phyloP scores from a whole-genome alignment of 306 rosid genomes.

The Rosa lucieae region DNA sequence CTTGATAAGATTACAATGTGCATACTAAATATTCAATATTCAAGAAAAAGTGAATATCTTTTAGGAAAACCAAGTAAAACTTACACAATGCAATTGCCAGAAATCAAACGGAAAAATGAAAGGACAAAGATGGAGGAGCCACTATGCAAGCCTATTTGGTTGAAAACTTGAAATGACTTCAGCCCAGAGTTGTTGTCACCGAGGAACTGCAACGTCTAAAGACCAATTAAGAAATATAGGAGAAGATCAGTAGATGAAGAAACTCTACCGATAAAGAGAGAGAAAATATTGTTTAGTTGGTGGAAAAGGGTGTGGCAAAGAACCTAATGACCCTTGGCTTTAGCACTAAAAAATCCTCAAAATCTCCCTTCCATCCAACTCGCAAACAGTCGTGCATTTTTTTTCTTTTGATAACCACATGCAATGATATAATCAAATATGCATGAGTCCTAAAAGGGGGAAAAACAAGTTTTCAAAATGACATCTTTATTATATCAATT shows the following conservation, averaged over 20 bases:
- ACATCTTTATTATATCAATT: neutral
- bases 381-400: no score
- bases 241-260: slow-evolving; percentile 32
- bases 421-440: neutral
- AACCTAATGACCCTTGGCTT: neutral
- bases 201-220: slow-evolving; percentile 47
- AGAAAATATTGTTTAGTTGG: neutral
- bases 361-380: neutral
- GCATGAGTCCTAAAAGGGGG: neutral
- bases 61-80: neutral
- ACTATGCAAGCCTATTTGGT: slow-evolving; percentile 25
- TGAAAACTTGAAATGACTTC: slow-evolving; percentile 15
- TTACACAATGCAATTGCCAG: slow-evolving; percentile 14
- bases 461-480: neutral
- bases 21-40: neutral
- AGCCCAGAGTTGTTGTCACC: slow-evolving; percentile 30
- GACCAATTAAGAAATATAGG: slow-evolving; percentile 21
- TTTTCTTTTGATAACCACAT: neutral
- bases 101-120: slow-evolving; percentile 14
- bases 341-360: neutral
- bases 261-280: slow-evolving; percentile 26
- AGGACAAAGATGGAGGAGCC: neutral
- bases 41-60: neutral
- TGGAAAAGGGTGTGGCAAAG: neutral
- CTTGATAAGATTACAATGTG: neutral